A percentile compares a stretch with the other conserved stretches of the same genome.
Conservation (phyloP, 2,329 filamentous ascomycete species). For the Metarhizium brunneum region DNA sequence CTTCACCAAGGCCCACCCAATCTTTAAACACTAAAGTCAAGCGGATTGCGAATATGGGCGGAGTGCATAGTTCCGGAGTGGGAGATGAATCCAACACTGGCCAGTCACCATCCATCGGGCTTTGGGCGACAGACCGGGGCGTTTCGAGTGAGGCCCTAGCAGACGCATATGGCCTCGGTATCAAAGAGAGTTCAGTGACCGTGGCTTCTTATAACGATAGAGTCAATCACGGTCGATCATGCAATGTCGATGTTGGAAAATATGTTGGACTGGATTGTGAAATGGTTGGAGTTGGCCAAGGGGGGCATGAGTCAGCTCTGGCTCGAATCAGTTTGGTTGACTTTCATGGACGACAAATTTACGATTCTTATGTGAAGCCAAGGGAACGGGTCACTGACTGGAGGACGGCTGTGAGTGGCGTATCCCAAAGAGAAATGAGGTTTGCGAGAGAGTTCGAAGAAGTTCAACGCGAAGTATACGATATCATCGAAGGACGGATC, state of each 20-base stretch:
- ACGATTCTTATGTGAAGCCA: constrained; percentile 84
- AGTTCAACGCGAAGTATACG: constrained; percentile 64
- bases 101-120: constrained; percentile 44
- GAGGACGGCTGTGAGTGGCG: constrained; percentile 78
- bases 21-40: constrained; percentile 10
- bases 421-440: constrained; percentile 64
- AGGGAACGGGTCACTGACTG: constrained; percentile 78
- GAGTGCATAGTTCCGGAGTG: constrained; percentile 39
- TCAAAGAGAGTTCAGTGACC: constrained; percentile 37
- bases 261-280: constrained; percentile 94
- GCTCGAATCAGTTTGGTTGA: constrained; percentile 87
- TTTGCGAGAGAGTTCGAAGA: constrained; percentile 62
- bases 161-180: constrained; percentile 50
- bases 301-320: constrained; percentile 62
- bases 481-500: constrained; percentile 60
- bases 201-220: constrained; percentile 38
- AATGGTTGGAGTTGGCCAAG: constrained; percentile 84
- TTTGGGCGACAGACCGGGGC: constrained; percentile 53
- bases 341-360: constrained; percentile 84
- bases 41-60: constrained; percentile 38
- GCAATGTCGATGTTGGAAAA: constrained; percentile 65
- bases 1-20: not conserved
- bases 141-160: constrained; percentile 51
- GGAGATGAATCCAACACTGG: constrained; percentile 27
- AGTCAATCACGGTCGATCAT: constrained; percentile 54